Conservation (phyloP, 225 moss, liverwort and hornwort species). For the Polytrichum formosum region DNA sequence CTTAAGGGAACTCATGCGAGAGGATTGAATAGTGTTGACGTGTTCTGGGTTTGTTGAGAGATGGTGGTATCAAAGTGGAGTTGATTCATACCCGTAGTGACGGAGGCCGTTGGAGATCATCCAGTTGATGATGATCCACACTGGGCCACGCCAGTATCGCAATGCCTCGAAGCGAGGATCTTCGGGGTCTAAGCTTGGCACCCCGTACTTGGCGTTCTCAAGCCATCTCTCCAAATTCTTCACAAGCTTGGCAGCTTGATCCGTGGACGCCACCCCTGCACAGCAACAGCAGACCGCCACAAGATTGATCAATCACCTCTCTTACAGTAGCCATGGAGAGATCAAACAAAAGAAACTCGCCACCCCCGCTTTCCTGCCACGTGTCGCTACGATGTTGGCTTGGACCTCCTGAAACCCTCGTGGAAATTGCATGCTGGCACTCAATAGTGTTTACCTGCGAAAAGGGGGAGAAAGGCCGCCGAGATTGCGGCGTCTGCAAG, state of each 20-base stretch:
- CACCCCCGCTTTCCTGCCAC: too few relatives aligned
- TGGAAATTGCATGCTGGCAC: too few relatives aligned
- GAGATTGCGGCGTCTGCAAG: constrained; percentile 15
- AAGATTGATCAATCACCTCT: too few relatives aligned
- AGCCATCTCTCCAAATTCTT: constrained; percentile 18
- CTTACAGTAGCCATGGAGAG: too few relatives aligned
- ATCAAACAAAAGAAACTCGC: too few relatives aligned
- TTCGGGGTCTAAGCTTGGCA: constrained; percentile 21
- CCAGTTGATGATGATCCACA: constrained; percentile 32
- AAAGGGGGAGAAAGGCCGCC: constrained; percentile 25
- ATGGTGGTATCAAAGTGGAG: too few relatives aligned
- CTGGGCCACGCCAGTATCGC: constrained; percentile 27
- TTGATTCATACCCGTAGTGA: constrained; percentile 10
- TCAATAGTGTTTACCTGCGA: constrained; percentile 5
- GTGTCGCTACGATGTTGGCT: too few relatives aligned
- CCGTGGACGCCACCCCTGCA: constrained; percentile 4
- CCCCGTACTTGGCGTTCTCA: constrained; percentile 9
- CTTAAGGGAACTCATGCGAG: too few relatives aligned
- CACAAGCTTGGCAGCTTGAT: constrained; percentile 15
- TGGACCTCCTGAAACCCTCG: too few relatives aligned
- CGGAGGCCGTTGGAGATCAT: constrained; percentile 25
- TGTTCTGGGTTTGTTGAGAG: too few relatives aligned
- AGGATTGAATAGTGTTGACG: too few relatives aligned
- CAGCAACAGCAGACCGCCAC: too few relatives aligned
- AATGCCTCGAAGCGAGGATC: constrained; percentile 17